Evolutionary conservation across 495 filamentous ascomycete species (phyloP).

Genomic region (Podospora anserina): DNA sequence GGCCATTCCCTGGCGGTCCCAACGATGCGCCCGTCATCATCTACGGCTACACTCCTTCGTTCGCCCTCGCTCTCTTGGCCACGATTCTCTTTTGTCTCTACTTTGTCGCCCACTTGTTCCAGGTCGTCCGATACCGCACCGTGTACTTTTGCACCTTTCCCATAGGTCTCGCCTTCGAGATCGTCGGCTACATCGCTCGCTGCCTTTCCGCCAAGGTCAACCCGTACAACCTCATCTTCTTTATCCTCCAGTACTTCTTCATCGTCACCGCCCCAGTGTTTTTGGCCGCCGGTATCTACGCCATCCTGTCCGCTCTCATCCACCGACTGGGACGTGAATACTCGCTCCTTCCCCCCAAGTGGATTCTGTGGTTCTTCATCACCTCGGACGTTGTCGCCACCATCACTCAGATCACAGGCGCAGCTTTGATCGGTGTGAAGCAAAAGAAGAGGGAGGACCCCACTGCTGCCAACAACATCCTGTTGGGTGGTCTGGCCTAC

Average conservation of each 20-base stretch:
- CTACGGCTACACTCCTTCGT: constrained; percentile 37
- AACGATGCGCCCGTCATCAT: constrained; percentile 30
- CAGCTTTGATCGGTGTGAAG: constrained; percentile 45
- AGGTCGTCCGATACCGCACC: constrained; percentile 27
- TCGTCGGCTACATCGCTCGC: constrained; percentile 45
- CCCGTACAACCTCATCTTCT: constrained; percentile 51
- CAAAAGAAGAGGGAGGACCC: constrained; percentile 42
- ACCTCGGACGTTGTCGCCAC: constrained; percentile 49
- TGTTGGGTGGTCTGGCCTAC: constrained; percentile 49
- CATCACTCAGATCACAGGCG: constrained; percentile 51
- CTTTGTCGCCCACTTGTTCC: constrained; percentile 29
- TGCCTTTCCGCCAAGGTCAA: constrained; percentile 39
- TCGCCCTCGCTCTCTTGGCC: constrained; percentile 30
- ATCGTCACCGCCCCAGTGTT: constrained; percentile 57
- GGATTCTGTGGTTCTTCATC: constrained; percentile 49
- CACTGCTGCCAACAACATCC: constrained; percentile 47
- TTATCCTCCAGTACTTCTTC: constrained; percentile 58
- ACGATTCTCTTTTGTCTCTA: constrained; percentile 31
- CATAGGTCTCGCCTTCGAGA: constrained; percentile 40
- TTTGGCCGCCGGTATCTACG: constrained; percentile 54
- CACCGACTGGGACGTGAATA: constrained; percentile 34
- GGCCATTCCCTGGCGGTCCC: constrained; percentile 28
- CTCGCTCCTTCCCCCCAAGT: constrained; percentile 35
- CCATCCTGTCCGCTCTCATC: constrained; percentile 46
- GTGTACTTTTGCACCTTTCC: constrained; percentile 34